Evolutionary conservation across 2,329 filamentous ascomycete species (phyloP).

Genomic region (Orbilia oligospora): DNA sequence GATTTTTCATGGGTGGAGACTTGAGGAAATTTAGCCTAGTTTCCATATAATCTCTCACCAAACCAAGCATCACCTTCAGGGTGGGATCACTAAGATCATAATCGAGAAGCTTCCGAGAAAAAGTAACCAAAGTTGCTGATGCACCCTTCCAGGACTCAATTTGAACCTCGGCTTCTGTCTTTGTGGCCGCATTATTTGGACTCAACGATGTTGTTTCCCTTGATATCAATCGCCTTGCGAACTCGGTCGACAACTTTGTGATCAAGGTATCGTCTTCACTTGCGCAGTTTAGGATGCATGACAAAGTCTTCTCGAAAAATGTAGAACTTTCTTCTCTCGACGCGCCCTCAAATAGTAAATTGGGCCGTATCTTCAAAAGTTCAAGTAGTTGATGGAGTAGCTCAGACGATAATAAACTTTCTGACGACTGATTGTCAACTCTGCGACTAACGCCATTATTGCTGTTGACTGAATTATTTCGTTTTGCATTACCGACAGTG

Average conservation of each 20-base stretch:
- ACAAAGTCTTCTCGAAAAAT: constrained; percentile 59
- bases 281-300: constrained; percentile 57
- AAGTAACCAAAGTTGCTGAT: constrained; percentile 63
- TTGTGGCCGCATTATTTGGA: constrained; percentile 32
- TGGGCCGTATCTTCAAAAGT: constrained; percentile 63
- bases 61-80: constrained; percentile 63
- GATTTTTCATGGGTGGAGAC: constrained; percentile 68
- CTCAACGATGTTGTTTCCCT: constrained; percentile 48
- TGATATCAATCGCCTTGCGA: constrained; percentile 56
- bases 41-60: constrained; percentile 64
- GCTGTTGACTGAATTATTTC: constrained; percentile 44
- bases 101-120: constrained; percentile 64
- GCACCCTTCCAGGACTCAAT: constrained; percentile 63
- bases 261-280: constrained; percentile 57
- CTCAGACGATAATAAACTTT: constrained; percentile 63
- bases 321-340: constrained; percentile 56
- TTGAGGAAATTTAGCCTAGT: constrained; percentile 62
- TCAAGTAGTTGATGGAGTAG: constrained; percentile 64
- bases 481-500: constrained; percentile 55
- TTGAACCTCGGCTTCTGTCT: constrained; percentile 54
- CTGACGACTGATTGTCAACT: constrained; percentile 62
- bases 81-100: constrained; percentile 64
- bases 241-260: constrained; percentile 54
- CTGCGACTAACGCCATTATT: constrained; percentile 22
- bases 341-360: constrained; percentile 63